Percentiles rank a stretch among this genome's conserved stretches.
Evolutionary conservation across 495 filamentous ascomycete genomes (phyloP).

Genomic region (Friedmanniomyces endolithicus): DNA sequence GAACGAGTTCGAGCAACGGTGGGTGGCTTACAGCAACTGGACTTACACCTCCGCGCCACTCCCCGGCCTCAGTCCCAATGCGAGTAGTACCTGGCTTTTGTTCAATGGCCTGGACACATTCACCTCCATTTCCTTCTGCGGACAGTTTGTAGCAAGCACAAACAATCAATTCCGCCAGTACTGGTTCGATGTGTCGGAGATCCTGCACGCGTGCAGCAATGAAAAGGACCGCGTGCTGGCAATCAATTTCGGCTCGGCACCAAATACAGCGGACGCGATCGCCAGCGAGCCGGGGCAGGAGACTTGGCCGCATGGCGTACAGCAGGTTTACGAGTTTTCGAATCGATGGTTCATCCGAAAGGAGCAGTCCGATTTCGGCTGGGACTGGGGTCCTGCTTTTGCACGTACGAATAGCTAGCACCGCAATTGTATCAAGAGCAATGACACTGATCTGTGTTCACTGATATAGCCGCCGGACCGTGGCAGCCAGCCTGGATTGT

Average conservation of each 20-base stretch:
- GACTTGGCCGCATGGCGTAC: slow-evolving; percentile 23
- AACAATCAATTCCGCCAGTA: slow-evolving; percentile 65
- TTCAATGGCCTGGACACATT: slow-evolving; percentile 61
- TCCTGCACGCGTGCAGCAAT: slow-evolving; percentile 35
- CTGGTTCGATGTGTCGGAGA: slow-evolving; percentile 49
- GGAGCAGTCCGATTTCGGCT: slow-evolving; percentile 59
- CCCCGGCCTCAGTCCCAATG: slow-evolving; percentile 31
- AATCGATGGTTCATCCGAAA: slow-evolving; percentile 53
- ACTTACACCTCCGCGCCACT: slow-evolving; percentile 47
- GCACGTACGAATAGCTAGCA: slow-evolving; percentile 24
- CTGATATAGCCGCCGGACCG: slow-evolving; percentile 39
- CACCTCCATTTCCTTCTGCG: slow-evolving; percentile 49
- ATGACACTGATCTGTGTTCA: not conserved
- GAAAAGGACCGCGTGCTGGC: slow-evolving; percentile 30
- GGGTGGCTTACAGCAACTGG: slow-evolving; percentile 50
- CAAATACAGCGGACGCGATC: slow-evolving; percentile 41
- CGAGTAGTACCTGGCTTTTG: slow-evolving; percentile 24
- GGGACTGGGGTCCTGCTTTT: slow-evolving; percentile 61
- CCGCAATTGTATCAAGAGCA: not conserved
- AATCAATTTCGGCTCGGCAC: slow-evolving; percentile 46
- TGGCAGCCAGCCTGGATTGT: slow-evolving; percentile 52
- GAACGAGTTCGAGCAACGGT: slow-evolving; percentile 51
- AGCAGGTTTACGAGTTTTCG: slow-evolving; percentile 38
- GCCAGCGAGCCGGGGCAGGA: slow-evolving; percentile 38
- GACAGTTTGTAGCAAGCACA: slow-evolving; percentile 46